Percentiles rank a stretch among this genome's conserved stretches.
Evolutionary conservation across 2,329 filamentous ascomycete genomes (phyloP).

Genomic region (Aspergillus floridensis): DNA sequence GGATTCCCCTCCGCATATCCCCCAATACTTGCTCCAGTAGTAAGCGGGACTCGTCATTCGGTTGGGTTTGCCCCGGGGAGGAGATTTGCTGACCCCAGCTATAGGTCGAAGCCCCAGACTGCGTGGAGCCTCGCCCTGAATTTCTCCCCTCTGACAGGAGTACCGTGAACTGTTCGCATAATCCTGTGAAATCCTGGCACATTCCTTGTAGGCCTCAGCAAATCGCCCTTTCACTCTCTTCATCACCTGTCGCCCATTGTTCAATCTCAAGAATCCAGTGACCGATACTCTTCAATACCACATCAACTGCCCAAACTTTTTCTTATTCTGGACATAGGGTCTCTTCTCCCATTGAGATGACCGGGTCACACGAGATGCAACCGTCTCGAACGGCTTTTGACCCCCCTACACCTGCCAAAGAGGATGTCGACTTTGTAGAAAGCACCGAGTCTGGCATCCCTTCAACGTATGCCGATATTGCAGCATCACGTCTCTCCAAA

Average conservation of each 20-base stretch:
- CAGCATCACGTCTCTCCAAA: constrained; percentile 27
- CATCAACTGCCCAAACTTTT: neutral
- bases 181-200: neutral
- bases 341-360: constrained; percentile 16
- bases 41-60: constrained; percentile 13
- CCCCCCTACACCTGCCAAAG: constrained; percentile 17
- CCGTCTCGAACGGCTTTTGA: constrained; percentile 16
- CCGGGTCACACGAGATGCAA: constrained; percentile 28
- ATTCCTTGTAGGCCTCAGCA: neutral
- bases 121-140: neutral
- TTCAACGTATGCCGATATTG: constrained; percentile 26
- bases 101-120: neutral
- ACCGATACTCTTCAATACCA: neutral
- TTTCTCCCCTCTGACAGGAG: neutral
- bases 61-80: constrained; percentile 16
- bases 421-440: constrained; percentile 30
- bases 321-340: neutral
- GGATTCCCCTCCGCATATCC: constrained; percentile 25
- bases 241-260: neutral
- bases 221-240: neutral
- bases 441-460: constrained; percentile 26
- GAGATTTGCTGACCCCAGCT: constrained; percentile 1
- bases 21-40: constrained; percentile 13
- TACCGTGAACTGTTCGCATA: neutral
- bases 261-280: neutral